Conservation (phyloP, 2,329 filamentous ascomycete species). For the Orbilia javanica region DNA sequence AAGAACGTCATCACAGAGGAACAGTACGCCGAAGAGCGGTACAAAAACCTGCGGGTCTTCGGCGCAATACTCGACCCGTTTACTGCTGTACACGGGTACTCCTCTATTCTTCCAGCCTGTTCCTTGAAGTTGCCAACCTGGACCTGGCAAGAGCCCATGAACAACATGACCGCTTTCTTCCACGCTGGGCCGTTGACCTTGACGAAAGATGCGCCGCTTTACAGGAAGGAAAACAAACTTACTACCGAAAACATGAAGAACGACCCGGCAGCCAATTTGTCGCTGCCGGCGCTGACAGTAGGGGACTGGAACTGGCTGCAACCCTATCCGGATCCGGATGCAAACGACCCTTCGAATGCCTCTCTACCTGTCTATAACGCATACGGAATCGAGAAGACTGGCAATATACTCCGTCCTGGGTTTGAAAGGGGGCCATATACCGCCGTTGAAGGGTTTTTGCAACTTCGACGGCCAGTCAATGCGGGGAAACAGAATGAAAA, state of each 20-base stretch:
- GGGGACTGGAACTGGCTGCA: conserved; percentile 65
- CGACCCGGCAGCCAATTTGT: not conserved
- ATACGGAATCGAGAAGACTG: too few relatives aligned
- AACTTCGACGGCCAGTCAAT: too few relatives aligned
- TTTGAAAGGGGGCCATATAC: too few relatives aligned
- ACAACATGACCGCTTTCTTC: conserved; percentile 66
- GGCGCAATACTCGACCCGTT: conserved; percentile 66
- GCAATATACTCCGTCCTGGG: too few relatives aligned
- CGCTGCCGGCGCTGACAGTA: not conserved
- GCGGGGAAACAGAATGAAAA: too few relatives aligned
- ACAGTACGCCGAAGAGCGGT: not conserved
- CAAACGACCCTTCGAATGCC: too few relatives aligned
- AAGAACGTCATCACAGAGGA: not conserved
- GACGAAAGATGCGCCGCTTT: conserved; percentile 59
- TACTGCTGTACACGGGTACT: conserved; percentile 63
- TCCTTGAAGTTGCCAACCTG: conserved; percentile 64
- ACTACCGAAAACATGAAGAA: conserved; percentile 1
- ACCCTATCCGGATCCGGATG: conserved; percentile 61
- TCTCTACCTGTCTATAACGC: too few relatives aligned
- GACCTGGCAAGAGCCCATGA: conserved; percentile 65
- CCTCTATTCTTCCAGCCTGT: conserved; percentile 63
- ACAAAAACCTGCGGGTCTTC: conserved; percentile 47
- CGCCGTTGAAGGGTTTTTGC: too few relatives aligned
- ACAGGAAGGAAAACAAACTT: conserved; percentile 2
- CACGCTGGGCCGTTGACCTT: conserved; percentile 65